Base-by-base conservation (phyloP, 177 flowering plant genomes). In the Vitis hybrid region DNA sequence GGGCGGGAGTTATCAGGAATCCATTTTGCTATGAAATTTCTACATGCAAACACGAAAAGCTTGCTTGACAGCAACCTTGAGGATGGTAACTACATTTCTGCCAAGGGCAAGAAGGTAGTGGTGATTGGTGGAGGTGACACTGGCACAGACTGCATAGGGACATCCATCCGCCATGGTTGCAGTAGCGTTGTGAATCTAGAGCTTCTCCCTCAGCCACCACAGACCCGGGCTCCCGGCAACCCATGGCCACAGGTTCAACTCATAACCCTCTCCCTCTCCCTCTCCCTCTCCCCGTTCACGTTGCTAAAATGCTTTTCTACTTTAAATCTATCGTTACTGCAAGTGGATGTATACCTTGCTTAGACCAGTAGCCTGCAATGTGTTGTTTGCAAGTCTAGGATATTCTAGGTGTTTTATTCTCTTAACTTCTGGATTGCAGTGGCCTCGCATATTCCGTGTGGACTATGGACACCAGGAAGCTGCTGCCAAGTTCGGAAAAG, bases 41-140 rank as follows among this genome's bases (percentile, higher is more conserved):
- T 95, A 74, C 98, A 90, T 73, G 90, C 93, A 71, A 96, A 96
- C 77, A 96, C 99, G 2, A 96, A 96, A 74, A 96, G 99, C 82
- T 81, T 96, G 79, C 93, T 96, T 13, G 99, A 96, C 61, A 96
- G 93, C 83, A 82, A 89, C 77, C 92, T 88, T 48, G 58, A 86
- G 71, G 98, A 96, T 81, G 97, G 90, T n/a, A 88, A 88, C 15
- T 93, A 88, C 83, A 90, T 93, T n/a, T 96, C 99, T 60, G 98
- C 99, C 2, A 89, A 89, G 77, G 98, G 90, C 49, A 96, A 96
- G 87, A 96, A 90, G 75, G 98, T 96, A 19, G 92, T 96, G 12
- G 99, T 96, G 57, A 93, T 96, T 60, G 99, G 99, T 77, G 99
- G 99, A 58, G 99, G 99, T 13, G 99, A 96, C 77, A 96, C 99